Evolutionary conservation across 805 yeast species (phyloP).

Genomic region (Ascoidea tarda): DNA sequence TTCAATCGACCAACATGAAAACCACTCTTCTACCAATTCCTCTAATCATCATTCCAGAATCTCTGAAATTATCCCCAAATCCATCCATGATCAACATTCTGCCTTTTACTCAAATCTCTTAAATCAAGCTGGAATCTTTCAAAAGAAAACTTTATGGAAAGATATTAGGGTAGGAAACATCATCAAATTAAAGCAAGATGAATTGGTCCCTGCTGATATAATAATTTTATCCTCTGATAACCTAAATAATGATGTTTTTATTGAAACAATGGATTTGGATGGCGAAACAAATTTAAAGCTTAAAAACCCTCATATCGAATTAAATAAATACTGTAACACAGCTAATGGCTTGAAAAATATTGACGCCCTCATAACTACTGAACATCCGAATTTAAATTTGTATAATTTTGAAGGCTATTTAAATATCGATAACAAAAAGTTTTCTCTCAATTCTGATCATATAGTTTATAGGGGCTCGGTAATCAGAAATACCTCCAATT

Average conservation of each 20-base stretch:
- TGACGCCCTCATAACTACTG: slow-evolving; percentile 46
- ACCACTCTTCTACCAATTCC: background rate
- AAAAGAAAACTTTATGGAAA: slow-evolving; percentile 43
- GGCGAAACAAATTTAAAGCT: slow-evolving; percentile 92
- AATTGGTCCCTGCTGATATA: slow-evolving; percentile 91
- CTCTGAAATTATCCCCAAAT: slow-evolving; percentile 14
- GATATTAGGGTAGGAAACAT: slow-evolving; percentile 81
- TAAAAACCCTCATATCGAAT: slow-evolving; percentile 48
- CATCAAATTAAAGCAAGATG: slow-evolving; percentile 58
- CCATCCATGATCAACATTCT: slow-evolving; percentile 6
- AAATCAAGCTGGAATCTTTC: slow-evolving; percentile 21
- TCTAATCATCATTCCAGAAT: slow-evolving; percentile 8
- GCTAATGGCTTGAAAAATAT: slow-evolving; percentile 36
- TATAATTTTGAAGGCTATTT: slow-evolving; percentile 83
- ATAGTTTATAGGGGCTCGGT: slow-evolving; percentile 87
- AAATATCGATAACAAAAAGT: slow-evolving; percentile 21
- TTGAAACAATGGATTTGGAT: slow-evolving; percentile 95
- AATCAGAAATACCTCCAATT: slow-evolving; percentile 65
- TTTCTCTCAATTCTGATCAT: slow-evolving; percentile 67
- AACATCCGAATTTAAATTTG: slow-evolving; percentile 85
- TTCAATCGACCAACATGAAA: no score
- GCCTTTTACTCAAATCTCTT: slow-evolving; percentile 9
- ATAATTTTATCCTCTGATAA: slow-evolving; percentile 55
- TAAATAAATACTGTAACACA: slow-evolving; percentile 35
- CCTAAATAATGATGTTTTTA: slow-evolving; percentile 46